These are phyloP conservation scores for Globisporangium recalcitrans DNA, from an alignment of 352 stramenopile genomes.

Conservation along the genomic window DNA sequence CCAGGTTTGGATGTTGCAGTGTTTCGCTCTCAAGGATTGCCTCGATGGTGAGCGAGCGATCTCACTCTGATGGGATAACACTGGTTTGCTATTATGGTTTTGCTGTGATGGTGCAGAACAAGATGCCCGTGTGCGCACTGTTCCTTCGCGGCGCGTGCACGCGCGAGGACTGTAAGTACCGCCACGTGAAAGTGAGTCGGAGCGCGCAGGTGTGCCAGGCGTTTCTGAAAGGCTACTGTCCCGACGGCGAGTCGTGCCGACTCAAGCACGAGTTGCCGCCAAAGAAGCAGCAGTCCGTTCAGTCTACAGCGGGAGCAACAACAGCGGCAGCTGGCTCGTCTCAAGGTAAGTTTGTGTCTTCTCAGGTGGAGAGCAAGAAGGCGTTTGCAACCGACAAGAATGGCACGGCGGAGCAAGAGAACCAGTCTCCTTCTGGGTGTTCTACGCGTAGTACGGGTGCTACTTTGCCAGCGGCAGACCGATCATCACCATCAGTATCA, in stretches of 20 bases:
- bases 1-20: constrained; percentile 38
- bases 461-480: constrained; percentile 6
- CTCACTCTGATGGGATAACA: not conserved
- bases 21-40: not conserved
- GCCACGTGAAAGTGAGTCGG: constrained; percentile 75
- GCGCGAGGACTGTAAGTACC: constrained; percentile 71
- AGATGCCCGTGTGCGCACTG: constrained; percentile 76
- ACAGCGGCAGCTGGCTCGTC: constrained; percentile 11
- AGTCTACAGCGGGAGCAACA: not conserved
- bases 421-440: constrained; percentile 1
- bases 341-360: constrained; percentile 35
- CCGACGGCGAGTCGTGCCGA: constrained; percentile 41
- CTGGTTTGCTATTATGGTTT: not conserved
- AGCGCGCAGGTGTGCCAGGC: constrained; percentile 54
- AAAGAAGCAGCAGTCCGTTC: constrained; percentile 19
- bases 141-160: constrained; percentile 73
- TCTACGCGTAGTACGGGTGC: not conserved
- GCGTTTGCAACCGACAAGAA: not conserved
- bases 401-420: constrained; percentile 11
- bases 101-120: constrained; percentile 41
- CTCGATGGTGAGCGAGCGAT: not conserved
- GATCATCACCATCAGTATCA: constrained; percentile 5
- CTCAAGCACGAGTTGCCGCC: constrained; percentile 58
- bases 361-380: not conserved
- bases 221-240: constrained; percentile 68